Base-by-base conservation (phyloP, 768 basidiomycete genomes). In the Exidia glandulosa region DNA sequence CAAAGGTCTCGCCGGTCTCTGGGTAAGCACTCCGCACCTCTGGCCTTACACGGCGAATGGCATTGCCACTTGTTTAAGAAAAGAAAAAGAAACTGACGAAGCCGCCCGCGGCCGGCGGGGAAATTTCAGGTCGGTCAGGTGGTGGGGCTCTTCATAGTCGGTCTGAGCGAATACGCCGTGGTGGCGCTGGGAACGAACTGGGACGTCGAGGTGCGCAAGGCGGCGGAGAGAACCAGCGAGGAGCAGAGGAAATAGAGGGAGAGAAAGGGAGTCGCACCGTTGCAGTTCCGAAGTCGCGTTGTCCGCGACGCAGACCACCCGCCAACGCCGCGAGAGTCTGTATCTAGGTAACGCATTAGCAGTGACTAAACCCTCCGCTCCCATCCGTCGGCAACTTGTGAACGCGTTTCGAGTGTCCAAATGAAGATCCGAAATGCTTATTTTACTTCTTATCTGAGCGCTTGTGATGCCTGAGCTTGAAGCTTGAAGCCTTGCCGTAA, bases 101-200 rank as follows among this genome's bases (percentile, higher is more conserved):
- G 4, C 12, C 19, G 34, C 16, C n/a, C 23, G 56, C 6, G 37
- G 12, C n/a, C 2, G 48, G 50, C 41, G 67, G 75, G 23, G 3
- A 57, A 29, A 33, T 45, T 60, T 32, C 56, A 23, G 59, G 41
- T 62, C 84, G 87, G 87, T 27, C 88, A 89, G 69, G 86, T 87
- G 32, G 74, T 88, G 27, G 88, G 83, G 0, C 72, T 90, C 4
- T 86, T 87, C 65, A 75, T 81, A 2, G 85, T 89, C n/a, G 87
- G 85, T 1, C 63, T 85, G 14, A 78, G 82, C 25, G 87, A 88
- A 70, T 87, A 87, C 60, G 70, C 66, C 4, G 82, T 82, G 9
- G 82, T 88, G 6, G 80, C 79, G 73, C 69, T 78, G 19, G 76
- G 75, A 1, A 81, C 79, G 13, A 65, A 79, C 58, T 81, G 79